These are phyloP conservation scores for Aspergillus jensenii DNA, from an alignment of 2,329 filamentous ascomycete species.

Conservation along the genomic window DNA sequence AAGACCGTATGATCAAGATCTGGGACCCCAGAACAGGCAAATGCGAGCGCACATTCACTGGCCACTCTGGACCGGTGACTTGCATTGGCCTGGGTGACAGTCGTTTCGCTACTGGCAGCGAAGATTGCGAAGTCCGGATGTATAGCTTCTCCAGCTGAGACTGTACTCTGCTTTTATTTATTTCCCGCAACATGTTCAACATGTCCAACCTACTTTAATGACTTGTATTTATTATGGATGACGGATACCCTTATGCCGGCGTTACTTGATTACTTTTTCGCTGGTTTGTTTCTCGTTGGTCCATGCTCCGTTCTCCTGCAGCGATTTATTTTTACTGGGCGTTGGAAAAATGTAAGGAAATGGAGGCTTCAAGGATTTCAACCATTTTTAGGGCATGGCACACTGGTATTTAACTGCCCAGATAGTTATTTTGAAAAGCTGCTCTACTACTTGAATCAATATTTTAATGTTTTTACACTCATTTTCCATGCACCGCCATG, in stretches of 20 bases:
- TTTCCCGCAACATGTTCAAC: neutral
- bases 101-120: constrained; percentile 84
- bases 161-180: neutral
- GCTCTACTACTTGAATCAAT: neutral
- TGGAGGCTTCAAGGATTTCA: neutral
- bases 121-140: constrained; percentile 87
- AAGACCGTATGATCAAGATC: constrained; percentile 92
- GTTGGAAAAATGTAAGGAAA: neutral
- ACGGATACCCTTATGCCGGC: constrained; percentile 11
- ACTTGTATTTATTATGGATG: constrained; percentile 11
- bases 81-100: constrained; percentile 90
- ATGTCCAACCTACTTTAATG: constrained; percentile 2
- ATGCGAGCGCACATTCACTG: constrained; percentile 88
- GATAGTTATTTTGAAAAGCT: neutral
- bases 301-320: neutral
- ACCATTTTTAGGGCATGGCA: neutral
- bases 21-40: constrained; percentile 93
- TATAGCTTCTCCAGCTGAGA: constrained; percentile 64
- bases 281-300: neutral
- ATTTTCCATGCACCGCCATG: neutral
- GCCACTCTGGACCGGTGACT: constrained; percentile 86
- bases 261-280: neutral
- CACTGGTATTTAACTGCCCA: neutral
- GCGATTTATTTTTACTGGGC: neutral
- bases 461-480: neutral